Evolutionary conservation across 1,284 basidiomycete genomes (phyloP).

Genomic region (Clitocybe nebularis): DNA sequence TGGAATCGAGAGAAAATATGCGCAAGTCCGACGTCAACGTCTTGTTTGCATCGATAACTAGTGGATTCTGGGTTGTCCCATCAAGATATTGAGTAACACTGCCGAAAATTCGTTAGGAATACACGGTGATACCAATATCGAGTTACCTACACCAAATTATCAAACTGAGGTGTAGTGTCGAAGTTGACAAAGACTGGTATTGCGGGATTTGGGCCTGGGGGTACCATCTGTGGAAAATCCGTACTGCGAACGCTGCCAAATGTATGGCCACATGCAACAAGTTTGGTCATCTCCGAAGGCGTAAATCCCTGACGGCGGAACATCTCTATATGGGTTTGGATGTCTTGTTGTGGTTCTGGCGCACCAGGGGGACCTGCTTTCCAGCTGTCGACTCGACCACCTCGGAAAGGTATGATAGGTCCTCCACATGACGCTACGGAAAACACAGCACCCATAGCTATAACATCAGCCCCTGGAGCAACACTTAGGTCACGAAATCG

Average conservation of each 20-base stretch:
- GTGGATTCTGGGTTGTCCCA: conserved; percentile 24
- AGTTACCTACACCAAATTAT: conserved; percentile 20
- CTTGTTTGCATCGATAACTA: conserved; percentile 23
- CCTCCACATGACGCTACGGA: conserved; percentile 26
- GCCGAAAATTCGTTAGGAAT: neutral
- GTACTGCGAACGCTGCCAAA: conserved; percentile 28
- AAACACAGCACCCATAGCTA: conserved; percentile 24
- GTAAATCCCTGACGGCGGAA: conserved; percentile 27
- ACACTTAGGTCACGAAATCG: neutral
- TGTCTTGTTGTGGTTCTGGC: conserved; percentile 26
- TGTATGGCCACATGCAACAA: conserved; percentile 30
- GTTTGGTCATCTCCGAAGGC: conserved; percentile 28
- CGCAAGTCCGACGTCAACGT: conserved; percentile 27
- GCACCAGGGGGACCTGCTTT: conserved; percentile 24
- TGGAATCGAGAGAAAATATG: conserved; percentile 25
- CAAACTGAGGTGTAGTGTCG: conserved; percentile 22
- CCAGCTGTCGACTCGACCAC: conserved; percentile 26
- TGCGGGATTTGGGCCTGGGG: conserved; percentile 13
- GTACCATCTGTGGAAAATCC: conserved; percentile 26
- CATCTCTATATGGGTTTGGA: conserved; percentile 20
- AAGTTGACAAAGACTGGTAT: conserved; percentile 18
- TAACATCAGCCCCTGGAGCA: conserved; percentile 23
- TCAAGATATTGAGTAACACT: conserved; percentile 28
- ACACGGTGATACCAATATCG: neutral
- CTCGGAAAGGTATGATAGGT: conserved; percentile 27